Percentiles rank a stretch among this genome's conserved stretches.
Evolutionary conservation across 192 early-diverging fungal genomes (phyloP).

Genomic region (Kappamyces sp.): DNA sequence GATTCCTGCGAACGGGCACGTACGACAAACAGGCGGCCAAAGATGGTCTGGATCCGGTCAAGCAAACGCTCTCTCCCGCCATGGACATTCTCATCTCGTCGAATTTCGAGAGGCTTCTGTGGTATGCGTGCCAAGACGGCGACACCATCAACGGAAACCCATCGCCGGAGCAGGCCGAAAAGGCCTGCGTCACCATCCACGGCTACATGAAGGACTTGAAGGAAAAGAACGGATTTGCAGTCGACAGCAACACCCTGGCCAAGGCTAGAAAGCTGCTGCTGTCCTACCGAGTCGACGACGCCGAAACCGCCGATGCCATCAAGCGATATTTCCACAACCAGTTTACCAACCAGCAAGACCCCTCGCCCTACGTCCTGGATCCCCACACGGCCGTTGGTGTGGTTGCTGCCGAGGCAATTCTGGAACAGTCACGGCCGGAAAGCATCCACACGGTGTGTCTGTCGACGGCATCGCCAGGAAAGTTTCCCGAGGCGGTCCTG

Average conservation of each 20-base stretch:
- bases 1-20: conserved; percentile 79
- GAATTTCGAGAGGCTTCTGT: conserved; percentile 96
- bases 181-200: conserved; percentile 19
- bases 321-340: conserved; percentile 56
- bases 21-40: conserved; percentile 51
- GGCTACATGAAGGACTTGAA: conserved; percentile 78
- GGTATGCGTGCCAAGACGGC: conserved; percentile 56
- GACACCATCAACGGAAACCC: conserved; percentile 13
- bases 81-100: conserved; percentile 97
- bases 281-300: conserved; percentile 67
- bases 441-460: conserved; percentile 48
- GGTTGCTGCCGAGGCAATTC: conserved; percentile 60
- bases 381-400: conserved; percentile 97
- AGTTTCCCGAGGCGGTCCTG: conserved; percentile 90
- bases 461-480: conserved; percentile 92
- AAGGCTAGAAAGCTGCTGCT: conserved; percentile 67
- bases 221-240: conserved; percentile 63
- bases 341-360: conserved; percentile 38
- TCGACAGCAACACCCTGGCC: conserved; percentile 51
- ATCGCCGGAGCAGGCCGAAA: conserved; percentile 25
- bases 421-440: conserved; percentile 13
- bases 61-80: conserved; percentile 79
- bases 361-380: conserved; percentile 84
- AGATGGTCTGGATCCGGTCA: conserved; percentile 40
- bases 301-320: conserved; percentile 71